Conservation (phyloP, 169 alveolate species). For the Cystoisospora suis region DNA sequence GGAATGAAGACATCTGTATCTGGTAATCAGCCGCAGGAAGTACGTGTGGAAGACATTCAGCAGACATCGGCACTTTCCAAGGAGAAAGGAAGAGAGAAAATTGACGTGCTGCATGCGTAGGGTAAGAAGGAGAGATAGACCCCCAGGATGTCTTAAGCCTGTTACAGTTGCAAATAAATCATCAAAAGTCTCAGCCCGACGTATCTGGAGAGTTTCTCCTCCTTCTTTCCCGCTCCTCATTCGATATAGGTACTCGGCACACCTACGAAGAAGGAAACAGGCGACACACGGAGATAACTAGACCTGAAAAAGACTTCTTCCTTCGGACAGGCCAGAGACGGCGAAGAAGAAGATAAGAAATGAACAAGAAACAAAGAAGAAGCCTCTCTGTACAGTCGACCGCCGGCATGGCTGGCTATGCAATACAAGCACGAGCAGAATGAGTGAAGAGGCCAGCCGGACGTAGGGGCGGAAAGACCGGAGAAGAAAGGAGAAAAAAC, state of each 20-base stretch:
- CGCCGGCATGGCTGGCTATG: neutral
- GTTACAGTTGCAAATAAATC: slow-evolving; percentile 2
- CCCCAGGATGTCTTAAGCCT: neutral
- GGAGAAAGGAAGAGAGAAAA: neutral
- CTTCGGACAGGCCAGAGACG: neutral
- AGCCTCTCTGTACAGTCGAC: neutral
- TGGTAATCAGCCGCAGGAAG: no score
- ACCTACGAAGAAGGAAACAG: neutral
- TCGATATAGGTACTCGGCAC: neutral
- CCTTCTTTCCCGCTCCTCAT: no score
- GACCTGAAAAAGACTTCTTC: neutral
- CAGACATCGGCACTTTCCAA: neutral
- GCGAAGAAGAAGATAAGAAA: neutral
- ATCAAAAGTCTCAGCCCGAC: slow-evolving; percentile 12
- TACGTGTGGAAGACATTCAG: neutral
- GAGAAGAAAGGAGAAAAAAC: neutral
- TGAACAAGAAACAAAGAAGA: neutral
- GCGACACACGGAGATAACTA: neutral
- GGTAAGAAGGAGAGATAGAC: neutral
- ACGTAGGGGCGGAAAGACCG: neutral
- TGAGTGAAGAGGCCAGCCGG: neutral
- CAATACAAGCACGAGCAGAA: neutral
- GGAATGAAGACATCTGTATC: neutral
- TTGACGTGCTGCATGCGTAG: neutral
- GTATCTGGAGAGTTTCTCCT: neutral